phyloP scores from a whole-genome alignment of 2,329 filamentous ascomycete species.

The Fusarium torreyae region DNA sequence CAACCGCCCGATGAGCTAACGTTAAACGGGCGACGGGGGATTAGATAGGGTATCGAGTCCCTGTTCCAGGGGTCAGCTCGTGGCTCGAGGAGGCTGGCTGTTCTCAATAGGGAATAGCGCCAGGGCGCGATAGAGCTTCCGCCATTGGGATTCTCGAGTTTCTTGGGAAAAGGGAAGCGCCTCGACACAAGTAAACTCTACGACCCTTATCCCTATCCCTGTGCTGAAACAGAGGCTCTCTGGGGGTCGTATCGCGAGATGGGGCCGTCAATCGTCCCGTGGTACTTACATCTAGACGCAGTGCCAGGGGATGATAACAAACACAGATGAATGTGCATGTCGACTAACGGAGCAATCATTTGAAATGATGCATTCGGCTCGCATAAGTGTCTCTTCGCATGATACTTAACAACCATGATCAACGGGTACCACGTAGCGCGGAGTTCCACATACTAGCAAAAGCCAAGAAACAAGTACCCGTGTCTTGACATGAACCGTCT shows the following conservation, averaged over 20 bases:
- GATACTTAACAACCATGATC: slow-evolving; percentile 14
- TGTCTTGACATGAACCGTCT: background rate
- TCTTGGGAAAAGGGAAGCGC: slow-evolving; percentile 21
- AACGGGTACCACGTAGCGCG: slow-evolving; percentile 29
- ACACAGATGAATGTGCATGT: slow-evolving; percentile 27
- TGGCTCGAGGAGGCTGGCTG: slow-evolving; percentile 41
- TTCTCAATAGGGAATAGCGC: slow-evolving; percentile 43
- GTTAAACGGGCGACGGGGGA: slow-evolving; percentile 18
- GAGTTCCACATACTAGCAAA: slow-evolving; percentile 32
- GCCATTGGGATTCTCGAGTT: slow-evolving; percentile 24
- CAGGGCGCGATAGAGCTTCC: slow-evolving; percentile 22
- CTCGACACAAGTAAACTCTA: slow-evolving; percentile 23
- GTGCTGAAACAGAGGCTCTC: slow-evolving; percentile 50
- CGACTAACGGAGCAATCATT: background rate
- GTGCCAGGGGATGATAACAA: slow-evolving; percentile 31
- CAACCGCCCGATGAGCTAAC: slow-evolving; percentile 36
- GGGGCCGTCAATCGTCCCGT: slow-evolving; percentile 25
- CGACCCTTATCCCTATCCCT: slow-evolving; percentile 40
- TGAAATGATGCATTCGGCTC: slow-evolving; percentile 16
- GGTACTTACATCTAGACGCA: slow-evolving; percentile 37
- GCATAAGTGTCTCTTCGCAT: slow-evolving; percentile 25
- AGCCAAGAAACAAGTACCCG: slow-evolving; percentile 9
- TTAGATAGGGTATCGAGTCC: slow-evolving; percentile 24
- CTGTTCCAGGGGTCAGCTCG: slow-evolving; percentile 39
- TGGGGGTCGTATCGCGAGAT: slow-evolving; percentile 38